Evolutionary conservation across 2,329 filamentous ascomycete species (phyloP), one percentile per base, ranked within the genome.

Genomic region (Aspergillus caelatus): DNA sequence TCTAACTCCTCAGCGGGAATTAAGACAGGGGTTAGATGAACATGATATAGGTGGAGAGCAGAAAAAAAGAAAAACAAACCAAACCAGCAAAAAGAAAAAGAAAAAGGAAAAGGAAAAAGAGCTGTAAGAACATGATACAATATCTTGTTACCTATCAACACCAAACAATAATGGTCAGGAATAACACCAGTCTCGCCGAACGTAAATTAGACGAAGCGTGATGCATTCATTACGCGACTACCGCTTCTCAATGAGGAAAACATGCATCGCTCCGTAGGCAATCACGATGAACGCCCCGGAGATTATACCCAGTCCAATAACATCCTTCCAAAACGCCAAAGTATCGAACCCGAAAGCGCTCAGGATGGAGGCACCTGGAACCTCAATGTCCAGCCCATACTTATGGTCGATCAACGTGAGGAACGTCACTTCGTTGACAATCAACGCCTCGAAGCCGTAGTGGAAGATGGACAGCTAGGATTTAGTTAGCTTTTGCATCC

Each of bases 261-360:
- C 80, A 81, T 99, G 95, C 93, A 99, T 96, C 19, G 94, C 94
- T 34, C 81, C 83, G 77, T 98, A 99, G 8, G 95, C 94, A 68
- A 98, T 83, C 52, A 97, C 80, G 56, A 98, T 88, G 74, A 98
- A 99, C 0, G 87, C 85, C 0, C 86, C 90, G 1, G 91, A 93
- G 78, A 97, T 96, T 12, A 95, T 83, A 7, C 87, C 93, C 16
- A 99, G 81, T 54, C 92, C 94, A 58, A 91, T 82, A 30, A 95
- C 88, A 77, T 99, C 95, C 52, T 82, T 81, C 94, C 93, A 97
- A 62, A 97, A 84, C 0, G 92, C 93, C 64, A 89, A 83, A 32
- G 94, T 96, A 74, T 97, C 86, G 77, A 99, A 99, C 1, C 95
- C 95, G 77, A 99, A 99, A 0, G 91, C 93, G 78, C 92, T 96